Evolutionary conservation across 2,329 filamentous ascomycete species (phyloP).

Genomic region (Clarireedia homoeocarpa): DNA sequence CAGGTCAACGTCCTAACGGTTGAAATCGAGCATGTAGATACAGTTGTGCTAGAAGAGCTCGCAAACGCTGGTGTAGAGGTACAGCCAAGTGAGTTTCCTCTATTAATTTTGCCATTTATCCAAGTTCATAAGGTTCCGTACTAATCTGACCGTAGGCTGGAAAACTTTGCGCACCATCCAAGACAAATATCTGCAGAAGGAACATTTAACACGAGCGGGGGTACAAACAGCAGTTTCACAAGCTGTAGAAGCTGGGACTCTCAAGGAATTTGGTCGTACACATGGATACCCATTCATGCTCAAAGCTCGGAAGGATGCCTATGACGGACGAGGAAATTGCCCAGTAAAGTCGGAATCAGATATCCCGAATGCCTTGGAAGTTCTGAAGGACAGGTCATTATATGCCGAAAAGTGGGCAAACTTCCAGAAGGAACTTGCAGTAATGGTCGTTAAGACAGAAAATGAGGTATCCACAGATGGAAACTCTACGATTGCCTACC

Average conservation of each 20-base stretch:
- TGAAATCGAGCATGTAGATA: constrained; percentile 93
- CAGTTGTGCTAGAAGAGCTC: constrained; percentile 80
- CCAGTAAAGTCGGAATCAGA: constrained; percentile 51
- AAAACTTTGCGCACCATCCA: constrained; percentile 82
- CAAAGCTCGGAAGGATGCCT: constrained; percentile 83
- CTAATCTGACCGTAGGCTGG: constrained; percentile 73
- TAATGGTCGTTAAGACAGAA: constrained; percentile 90
- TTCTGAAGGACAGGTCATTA: constrained; percentile 61
- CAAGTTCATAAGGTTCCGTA: constrained; percentile 33
- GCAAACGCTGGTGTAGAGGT: constrained; percentile 55
- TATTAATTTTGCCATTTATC: neutral
- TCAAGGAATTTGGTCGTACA: constrained; percentile 53
- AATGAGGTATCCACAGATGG: constrained; percentile 43
- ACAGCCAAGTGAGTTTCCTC: constrained; percentile 19
- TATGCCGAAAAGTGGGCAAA: constrained; percentile 68
- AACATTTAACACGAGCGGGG: constrained; percentile 59
- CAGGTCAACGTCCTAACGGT: constrained; percentile 77
- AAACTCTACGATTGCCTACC: constrained; percentile 60
- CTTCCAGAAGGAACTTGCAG: constrained; percentile 80
- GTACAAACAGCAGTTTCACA: constrained; percentile 69
- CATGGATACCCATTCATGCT: constrained; percentile 87
- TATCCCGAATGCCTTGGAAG: constrained; percentile 58
- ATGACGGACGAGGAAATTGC: constrained; percentile 79
- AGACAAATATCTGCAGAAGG: constrained; percentile 88
- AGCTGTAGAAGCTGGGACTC: constrained; percentile 41